Evolutionary conservation across 129 eudicot genomes (phyloP).

Genomic region (sunflower (Helianthus annuus)): DNA sequence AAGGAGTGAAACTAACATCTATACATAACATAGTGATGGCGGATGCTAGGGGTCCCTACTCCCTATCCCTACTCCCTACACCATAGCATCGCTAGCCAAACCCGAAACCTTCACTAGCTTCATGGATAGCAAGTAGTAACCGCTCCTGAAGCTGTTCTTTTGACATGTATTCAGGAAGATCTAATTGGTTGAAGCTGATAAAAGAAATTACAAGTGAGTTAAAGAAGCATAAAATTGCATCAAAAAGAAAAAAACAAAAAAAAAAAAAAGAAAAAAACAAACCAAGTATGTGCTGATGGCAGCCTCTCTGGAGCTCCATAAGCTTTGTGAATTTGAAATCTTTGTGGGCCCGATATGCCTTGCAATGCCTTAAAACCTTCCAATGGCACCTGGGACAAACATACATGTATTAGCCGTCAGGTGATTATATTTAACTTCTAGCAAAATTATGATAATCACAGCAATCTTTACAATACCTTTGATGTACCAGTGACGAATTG

Average conservation of each 20-base stretch:
- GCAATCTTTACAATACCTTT: conserved; percentile 53
- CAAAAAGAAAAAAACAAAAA: not conserved
- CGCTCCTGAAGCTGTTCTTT: conserved; percentile 97
- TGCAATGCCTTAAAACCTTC: conserved; percentile 97
- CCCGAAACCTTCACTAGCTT: conserved; percentile 99
- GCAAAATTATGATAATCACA: too few relatives aligned
- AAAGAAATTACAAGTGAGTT: not conserved
- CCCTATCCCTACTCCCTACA: conserved; percentile 6
- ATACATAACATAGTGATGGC: conserved; percentile 23
- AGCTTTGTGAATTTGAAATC: conserved; percentile 96
- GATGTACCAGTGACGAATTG: conserved; percentile 99
- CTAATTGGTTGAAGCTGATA: conserved; percentile 85
- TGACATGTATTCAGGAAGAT: conserved; percentile 91
- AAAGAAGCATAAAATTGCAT: not conserved
- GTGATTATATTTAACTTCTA: too few relatives aligned
- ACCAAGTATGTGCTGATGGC: conserved; percentile 99
- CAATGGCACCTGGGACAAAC: conserved; percentile 70
- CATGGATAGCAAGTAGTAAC: conserved; percentile 89
- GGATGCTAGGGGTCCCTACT: not conserved
- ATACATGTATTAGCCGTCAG: not conserved
- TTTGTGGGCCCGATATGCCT: conserved; percentile 99
- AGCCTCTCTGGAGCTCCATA: conserved; percentile 97
- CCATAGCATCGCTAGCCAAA: conserved; percentile 52
- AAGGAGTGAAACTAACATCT: conserved; percentile 32
- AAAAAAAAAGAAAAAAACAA: conserved; percentile 22